Percentiles rank a stretch among this genome's conserved stretches.
These are phyloP conservation scores for Aspergillus ochraceus DNA, from an alignment of 2,329 filamentous ascomycete species.

Conservation along the genomic window DNA sequence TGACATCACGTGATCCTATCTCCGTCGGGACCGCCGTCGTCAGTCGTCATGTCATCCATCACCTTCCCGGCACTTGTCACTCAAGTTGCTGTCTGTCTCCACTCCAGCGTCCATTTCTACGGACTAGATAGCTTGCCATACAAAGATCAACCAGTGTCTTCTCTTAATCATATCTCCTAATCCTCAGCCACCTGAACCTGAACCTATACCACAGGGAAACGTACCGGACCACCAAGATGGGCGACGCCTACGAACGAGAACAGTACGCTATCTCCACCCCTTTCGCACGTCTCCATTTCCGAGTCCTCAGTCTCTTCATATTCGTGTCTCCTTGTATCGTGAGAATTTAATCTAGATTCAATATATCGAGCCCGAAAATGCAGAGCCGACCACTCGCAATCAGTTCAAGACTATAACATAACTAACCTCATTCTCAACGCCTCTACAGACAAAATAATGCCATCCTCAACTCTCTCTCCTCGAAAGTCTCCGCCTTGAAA, in stretches of 20 bases:
- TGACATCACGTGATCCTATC: conserved; percentile 7
- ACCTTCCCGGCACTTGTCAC: not conserved
- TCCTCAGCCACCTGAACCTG: not conserved
- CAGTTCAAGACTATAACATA: not conserved
- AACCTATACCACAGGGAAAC: not conserved
- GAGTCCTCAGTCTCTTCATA: too few species aligned
- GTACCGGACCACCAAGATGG: conserved; percentile 52
- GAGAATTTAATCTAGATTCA: too few species aligned
- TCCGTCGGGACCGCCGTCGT: not conserved
- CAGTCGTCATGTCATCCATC: not conserved
- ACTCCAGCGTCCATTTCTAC: not conserved
- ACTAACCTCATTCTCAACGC: not conserved
- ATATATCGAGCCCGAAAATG: too few species aligned
- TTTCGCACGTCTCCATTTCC: not conserved
- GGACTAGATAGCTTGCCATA: not conserved
- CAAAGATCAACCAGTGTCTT: not conserved
- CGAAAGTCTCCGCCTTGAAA: conserved; percentile 88
- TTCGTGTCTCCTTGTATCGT: too few species aligned
- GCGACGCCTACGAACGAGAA: conserved; percentile 76
- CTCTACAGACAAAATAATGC: conserved; percentile 79
- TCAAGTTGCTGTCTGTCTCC: not conserved
- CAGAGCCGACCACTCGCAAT: too few species aligned
- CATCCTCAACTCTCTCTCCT: conserved; percentile 84
- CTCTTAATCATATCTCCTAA: not conserved
- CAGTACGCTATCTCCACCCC: conserved; percentile 44